Evolutionary conservation across 140 eudicot genomes (phyloP).

Genomic region (Flaveria floridana): DNA sequence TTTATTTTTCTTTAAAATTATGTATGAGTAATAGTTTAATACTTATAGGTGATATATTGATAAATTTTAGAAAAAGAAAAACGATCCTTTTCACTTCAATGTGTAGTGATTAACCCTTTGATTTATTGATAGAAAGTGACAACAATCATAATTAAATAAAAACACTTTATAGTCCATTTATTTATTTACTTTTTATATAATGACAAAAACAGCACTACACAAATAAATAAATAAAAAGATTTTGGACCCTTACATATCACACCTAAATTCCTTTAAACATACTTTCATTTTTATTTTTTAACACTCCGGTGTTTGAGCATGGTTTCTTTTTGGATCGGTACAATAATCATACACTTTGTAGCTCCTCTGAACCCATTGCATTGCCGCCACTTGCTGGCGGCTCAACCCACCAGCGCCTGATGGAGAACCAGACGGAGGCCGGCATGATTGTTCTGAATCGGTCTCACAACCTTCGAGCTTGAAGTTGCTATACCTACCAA

Average conservation of each 20-base stretch:
- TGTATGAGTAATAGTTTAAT: too few relatives aligned
- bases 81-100: not conserved
- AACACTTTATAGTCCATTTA: slow-evolving; percentile 5
- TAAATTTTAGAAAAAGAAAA: not conserved
- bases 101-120: not conserved
- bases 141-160: not conserved
- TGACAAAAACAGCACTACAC: slow-evolving; percentile 16
- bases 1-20: too few relatives aligned
- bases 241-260: slow-evolving; percentile 27
- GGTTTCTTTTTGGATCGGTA: slow-evolving; percentile 63
- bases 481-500: slow-evolving; percentile 64
- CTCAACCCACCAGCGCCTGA: slow-evolving; percentile 49
- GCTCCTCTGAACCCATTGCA: slow-evolving; percentile 72
- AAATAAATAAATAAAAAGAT: not conserved
- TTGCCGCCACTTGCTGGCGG: slow-evolving; percentile 51
- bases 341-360: slow-evolving; percentile 78
- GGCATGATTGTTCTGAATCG: slow-evolving; percentile 42
- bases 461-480: slow-evolving; percentile 54
- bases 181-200: not conserved
- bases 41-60: not conserved
- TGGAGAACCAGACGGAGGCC: slow-evolving; percentile 54
- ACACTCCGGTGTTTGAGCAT: slow-evolving; percentile 73
- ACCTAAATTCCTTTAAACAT: not conserved
- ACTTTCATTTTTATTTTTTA: not conserved
- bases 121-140: slow-evolving; percentile 6